A percentile compares a stretch with the other conserved stretches of the same genome.
These are phyloP conservation scores for Pseudomonodictys pantanalensis DNA, from an alignment of 495 filamentous ascomycete species.

Conservation along the genomic window DNA sequence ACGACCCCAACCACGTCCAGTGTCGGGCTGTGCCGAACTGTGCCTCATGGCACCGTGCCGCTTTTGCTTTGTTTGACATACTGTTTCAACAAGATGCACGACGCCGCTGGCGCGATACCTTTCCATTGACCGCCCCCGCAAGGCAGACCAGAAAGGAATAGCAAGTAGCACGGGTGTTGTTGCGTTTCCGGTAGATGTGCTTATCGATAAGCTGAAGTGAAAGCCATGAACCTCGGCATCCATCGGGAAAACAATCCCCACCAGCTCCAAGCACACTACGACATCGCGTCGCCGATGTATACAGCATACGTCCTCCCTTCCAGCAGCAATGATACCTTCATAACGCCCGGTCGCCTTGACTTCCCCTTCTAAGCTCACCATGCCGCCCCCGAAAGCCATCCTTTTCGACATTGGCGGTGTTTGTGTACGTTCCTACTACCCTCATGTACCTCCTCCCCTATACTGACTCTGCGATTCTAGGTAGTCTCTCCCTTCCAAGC, in stretches of 20 bases:
- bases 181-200: background rate
- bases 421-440: constrained; percentile 63
- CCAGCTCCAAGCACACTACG: background rate
- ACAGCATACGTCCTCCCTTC: too few relatives aligned
- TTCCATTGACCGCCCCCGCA: background rate
- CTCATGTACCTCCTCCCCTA: background rate
- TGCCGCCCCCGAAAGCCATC: constrained; percentile 64
- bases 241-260: constrained; percentile 20
- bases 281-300: too few relatives aligned
- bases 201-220: too few relatives aligned
- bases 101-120: background rate
- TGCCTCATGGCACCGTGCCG: too few relatives aligned
- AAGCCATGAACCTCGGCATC: constrained; percentile 24
- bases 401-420: constrained; percentile 97
- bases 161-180: background rate
- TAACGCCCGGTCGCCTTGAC: too few relatives aligned
- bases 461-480: constrained; percentile 44
- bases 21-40: background rate
- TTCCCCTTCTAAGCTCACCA: too few relatives aligned
- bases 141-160: background rate
- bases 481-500: constrained; percentile 88
- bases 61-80: background rate
- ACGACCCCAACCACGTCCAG: background rate
- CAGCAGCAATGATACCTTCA: constrained; percentile 10
- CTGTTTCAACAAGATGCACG: background rate